Percentiles rank a stretch among this genome's conserved stretches.
Conservation (phyloP, 345 rosid genomes). For the Cardamine occulta region DNA sequence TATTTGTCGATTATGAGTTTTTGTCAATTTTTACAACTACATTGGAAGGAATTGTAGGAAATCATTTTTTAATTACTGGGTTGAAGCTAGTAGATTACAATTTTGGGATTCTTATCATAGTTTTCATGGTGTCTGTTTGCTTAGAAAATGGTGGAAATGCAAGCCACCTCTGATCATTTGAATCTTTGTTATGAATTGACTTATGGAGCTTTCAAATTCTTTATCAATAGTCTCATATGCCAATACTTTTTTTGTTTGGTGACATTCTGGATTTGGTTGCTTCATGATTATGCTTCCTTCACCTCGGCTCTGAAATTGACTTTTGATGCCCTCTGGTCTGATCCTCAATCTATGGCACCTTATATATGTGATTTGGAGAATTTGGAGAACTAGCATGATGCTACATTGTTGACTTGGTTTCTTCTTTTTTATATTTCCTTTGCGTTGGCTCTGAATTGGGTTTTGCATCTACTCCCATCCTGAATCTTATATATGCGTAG, state of each 20-base stretch:
- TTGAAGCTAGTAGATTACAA: not conserved
- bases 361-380: not conserved
- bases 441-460: not conserved
- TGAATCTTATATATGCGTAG: not conserved
- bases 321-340: slow-evolving; percentile 8
- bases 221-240: not conserved
- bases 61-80: not conserved
- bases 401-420: slow-evolving; percentile 19
- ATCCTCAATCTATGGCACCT: slow-evolving; percentile 2
- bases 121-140: not conserved
- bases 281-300: not conserved
- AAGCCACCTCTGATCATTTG: not conserved
- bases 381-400: not conserved
- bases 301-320: not conserved
- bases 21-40: slow-evolving; percentile 18
- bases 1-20: not conserved
- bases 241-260: slow-evolving; percentile 4
- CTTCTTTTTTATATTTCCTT: slow-evolving; percentile 19
- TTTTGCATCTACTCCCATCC: not conserved
- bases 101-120: slow-evolving; percentile 9
- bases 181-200: not conserved
- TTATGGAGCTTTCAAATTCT: not conserved
- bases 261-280: slow-evolving; percentile 26
- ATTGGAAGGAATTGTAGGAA: slow-evolving; percentile 26
- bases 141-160: slow-evolving; percentile 5